phyloP scores from a whole-genome alignment of 129 eudicot species.

The Smallanthus sonchifolius region DNA sequence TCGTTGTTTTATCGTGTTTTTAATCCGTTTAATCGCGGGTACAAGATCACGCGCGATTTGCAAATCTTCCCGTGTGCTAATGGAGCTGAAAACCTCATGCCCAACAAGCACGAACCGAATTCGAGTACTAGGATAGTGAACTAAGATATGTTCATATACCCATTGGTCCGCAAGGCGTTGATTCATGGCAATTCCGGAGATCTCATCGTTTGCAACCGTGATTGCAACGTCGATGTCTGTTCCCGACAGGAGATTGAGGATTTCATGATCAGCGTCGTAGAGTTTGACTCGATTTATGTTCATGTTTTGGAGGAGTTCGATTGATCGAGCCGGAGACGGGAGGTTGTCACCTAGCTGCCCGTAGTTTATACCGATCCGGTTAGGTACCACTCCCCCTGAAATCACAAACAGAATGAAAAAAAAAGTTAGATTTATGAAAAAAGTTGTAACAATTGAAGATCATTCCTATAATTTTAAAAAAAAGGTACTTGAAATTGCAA shows the following conservation, averaged over 20 bases:
- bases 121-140: slow-evolving; percentile 54
- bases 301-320: slow-evolving; percentile 39
- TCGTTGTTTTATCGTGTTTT: slow-evolving; percentile 32
- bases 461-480: background rate
- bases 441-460: background rate
- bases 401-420: background rate
- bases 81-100: slow-evolving; percentile 53
- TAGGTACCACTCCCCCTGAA: slow-evolving; percentile 33
- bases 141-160: slow-evolving; percentile 55
- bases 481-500: slow-evolving; percentile 36
- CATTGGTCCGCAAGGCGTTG: slow-evolving; percentile 55
- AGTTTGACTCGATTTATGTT: slow-evolving; percentile 45
- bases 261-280: slow-evolving; percentile 60
- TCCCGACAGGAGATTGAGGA: slow-evolving; percentile 47
- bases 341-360: slow-evolving; percentile 64
- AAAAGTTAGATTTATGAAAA: background rate
- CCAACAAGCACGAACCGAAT: slow-evolving; percentile 62
- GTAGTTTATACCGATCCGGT: slow-evolving; percentile 53
- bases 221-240: slow-evolving; percentile 52
- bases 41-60: slow-evolving; percentile 48
- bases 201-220: slow-evolving; percentile 51
- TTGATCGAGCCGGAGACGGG: slow-evolving; percentile 51
- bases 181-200: slow-evolving; percentile 50
- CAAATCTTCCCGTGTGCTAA: slow-evolving; percentile 16
- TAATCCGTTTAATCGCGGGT: slow-evolving; percentile 62